Evolutionary conservation across 2,329 filamentous ascomycete genomes (phyloP), one percentile per base, ranked within the genome.

Genomic region (Fusarium miscanthi): DNA sequence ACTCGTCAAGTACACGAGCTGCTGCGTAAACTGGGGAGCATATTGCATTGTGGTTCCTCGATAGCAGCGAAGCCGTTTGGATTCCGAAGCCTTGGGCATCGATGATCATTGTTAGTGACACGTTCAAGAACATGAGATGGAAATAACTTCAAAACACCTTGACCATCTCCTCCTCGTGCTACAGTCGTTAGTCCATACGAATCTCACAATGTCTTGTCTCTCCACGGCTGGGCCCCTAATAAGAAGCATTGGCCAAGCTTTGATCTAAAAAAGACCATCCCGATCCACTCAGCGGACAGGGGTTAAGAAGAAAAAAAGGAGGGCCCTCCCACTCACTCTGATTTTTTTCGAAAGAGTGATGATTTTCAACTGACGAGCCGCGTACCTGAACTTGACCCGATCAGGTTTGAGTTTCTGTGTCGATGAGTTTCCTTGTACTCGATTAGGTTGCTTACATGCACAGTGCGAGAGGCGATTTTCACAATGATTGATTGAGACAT

Each of bases 171-270:
- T 66, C 42, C 25, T 58, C 27, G 25, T 40, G 17, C 25, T 33
- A 19, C 33, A 30, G 41, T 23, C 41, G 33, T 19, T 38, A 14
- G 31, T 41, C 30, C 31, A 64, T 43, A 69, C 66, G 66, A 69
- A 69, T 45, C 53, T 69, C 59, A 49, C 58, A 69, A 69, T 51
- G 33, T 53, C 48, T 21, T n/a, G 31, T 48, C 27, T 59, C 49
- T 64, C 53, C 53, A 58, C 51, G 72, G 59, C 60, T 61, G 42
- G 56, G 59, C 59, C 74, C 72, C 72, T 73, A 58, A 53, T 52
- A 49, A 41, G 45, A 63, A 66, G 69, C 72, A 73, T 66, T 70
- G 69, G 66, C 74, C 69, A 76, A 75, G 74, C 70, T 73, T 76
- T 69, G 69, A 57, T 72, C 69, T 72, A 66, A 75, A 76, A 73